These are phyloP conservation scores for Boletus semigastroideus DNA, from an alignment of 1,284 basidiomycete genomes.

Conservation along the genomic window DNA sequence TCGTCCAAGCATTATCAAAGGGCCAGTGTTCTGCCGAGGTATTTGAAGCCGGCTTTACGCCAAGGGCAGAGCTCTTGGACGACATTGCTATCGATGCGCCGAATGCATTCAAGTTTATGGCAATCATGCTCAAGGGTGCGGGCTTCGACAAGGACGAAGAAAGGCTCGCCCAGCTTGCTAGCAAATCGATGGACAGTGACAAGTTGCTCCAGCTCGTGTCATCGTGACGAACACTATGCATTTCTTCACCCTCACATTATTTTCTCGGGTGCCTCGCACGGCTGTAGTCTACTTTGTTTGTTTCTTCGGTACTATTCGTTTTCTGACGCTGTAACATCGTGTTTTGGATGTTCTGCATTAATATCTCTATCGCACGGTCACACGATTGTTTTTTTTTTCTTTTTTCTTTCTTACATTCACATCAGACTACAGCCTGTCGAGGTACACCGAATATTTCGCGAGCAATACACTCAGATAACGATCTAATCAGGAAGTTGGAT, in stretches of 20 bases:
- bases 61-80: conserved; percentile 74
- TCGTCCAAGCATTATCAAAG: conserved; percentile 56
- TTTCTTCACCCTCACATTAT: conserved; percentile 20
- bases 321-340: conserved; percentile 25
- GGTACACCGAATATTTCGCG: conserved; percentile 20
- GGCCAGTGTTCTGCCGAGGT: conserved; percentile 50
- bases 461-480: conserved; percentile 24
- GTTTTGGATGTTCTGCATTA: conserved; percentile 32
- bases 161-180: conserved; percentile 50
- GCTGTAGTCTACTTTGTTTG: conserved; percentile 5
- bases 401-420: conserved; percentile 24
- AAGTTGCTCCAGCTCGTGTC: conserved; percentile 59
- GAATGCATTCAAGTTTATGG: conserved; percentile 78
- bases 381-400: conserved; percentile 27
- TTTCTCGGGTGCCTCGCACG: conserved; percentile 9
- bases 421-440: conserved; percentile 25
- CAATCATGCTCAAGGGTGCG: conserved; percentile 68
- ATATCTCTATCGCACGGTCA: conserved; percentile 29
- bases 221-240: conserved; percentile 35
- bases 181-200: conserved; percentile 58
- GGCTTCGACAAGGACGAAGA: conserved; percentile 61
- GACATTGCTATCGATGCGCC: conserved; percentile 90
- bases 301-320: conserved; percentile 19
- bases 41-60: conserved; percentile 69
- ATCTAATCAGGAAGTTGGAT: background rate